phyloP scores from a whole-genome alignment of 139 green algal genomes.

The Yamagishiella unicocca region DNA sequence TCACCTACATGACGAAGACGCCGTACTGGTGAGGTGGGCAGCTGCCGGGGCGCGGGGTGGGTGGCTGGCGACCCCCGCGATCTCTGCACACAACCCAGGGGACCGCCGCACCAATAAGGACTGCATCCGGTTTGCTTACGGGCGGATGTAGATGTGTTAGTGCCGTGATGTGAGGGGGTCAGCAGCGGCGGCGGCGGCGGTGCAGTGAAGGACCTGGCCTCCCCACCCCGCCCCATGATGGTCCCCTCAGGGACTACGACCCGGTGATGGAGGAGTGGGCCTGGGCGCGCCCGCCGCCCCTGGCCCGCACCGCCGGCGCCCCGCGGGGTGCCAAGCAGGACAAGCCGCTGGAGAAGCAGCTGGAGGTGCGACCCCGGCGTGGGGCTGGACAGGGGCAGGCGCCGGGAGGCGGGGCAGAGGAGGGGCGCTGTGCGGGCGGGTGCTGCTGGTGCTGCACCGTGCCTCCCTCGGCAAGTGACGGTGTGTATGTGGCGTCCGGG shows the following conservation, averaged over 20 bases:
- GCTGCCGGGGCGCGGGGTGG: background rate
- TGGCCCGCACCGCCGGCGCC: conserved; percentile 43
- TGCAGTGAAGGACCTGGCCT: background rate
- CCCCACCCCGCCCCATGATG: background rate
- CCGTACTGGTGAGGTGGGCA: conserved; percentile 77
- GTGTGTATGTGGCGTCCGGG: background rate
- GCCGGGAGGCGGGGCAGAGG: background rate
- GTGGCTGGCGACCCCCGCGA: background rate
- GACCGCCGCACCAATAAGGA: background rate
- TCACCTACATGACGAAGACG: conserved; percentile 72
- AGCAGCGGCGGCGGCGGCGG: background rate
- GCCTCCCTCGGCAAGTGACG: too few relatives aligned
- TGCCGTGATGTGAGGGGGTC: background rate
- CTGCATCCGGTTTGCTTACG: background rate
- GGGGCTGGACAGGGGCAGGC: background rate
- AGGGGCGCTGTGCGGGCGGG: background rate
- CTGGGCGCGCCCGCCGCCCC: conserved; percentile 74
- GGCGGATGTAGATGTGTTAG: background rate
- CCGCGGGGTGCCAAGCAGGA: conserved; percentile 4
- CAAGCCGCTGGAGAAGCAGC: conserved; percentile 68
- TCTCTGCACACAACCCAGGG: background rate
- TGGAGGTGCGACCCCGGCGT: conserved; percentile 1
- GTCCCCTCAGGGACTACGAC: conserved; percentile 71
- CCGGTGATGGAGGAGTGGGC: conserved; percentile 72
- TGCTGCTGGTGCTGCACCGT: background rate